Percentiles rank a stretch among this genome's conserved stretches.
These are phyloP conservation scores for Vanrija pseudolonga DNA, from an alignment of 1,284 basidiomycete genomes.

Conservation along the genomic window DNA sequence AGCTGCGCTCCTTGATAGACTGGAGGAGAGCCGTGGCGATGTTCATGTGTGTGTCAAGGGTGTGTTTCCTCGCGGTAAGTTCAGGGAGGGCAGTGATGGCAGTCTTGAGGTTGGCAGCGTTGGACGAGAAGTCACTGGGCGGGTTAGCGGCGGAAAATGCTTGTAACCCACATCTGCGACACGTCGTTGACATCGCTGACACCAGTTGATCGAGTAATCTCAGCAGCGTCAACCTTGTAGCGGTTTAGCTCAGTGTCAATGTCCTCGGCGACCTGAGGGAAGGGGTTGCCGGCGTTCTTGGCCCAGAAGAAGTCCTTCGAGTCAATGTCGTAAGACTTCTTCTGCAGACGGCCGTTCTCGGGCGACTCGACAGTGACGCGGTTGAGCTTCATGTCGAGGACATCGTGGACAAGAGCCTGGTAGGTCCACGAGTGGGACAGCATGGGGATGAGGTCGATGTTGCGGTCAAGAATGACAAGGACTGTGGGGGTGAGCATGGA, in stretches of 20 bases:
- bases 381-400: constrained; percentile 94
- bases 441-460: constrained; percentile 92
- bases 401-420: constrained; percentile 96
- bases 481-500: constrained; percentile 54
- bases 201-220: constrained; percentile 93
- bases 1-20: constrained; percentile 89
- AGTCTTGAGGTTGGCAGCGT: constrained; percentile 91
- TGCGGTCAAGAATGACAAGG: constrained; percentile 88
- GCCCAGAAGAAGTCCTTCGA: constrained; percentile 99
- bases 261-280: constrained; percentile 98
- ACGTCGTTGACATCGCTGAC: constrained; percentile 96
- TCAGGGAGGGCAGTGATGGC: constrained; percentile 99
- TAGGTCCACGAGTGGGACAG: constrained; percentile 99
- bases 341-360: constrained; percentile 61
- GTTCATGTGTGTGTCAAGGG: constrained; percentile 98
- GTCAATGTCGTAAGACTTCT: constrained; percentile 92
- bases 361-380: constrained; percentile 74
- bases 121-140: constrained; percentile 80
- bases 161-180: constrained; percentile 69
- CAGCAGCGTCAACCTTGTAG: constrained; percentile 95
- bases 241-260: constrained; percentile 89
- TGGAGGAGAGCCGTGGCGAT: constrained; percentile 94
- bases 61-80: constrained; percentile 91
- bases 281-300: constrained; percentile 91
- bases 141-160: constrained; percentile 1